Conservation (phyloP, 441 rosid genomes). For the Erodium chrysanthum region DNA sequence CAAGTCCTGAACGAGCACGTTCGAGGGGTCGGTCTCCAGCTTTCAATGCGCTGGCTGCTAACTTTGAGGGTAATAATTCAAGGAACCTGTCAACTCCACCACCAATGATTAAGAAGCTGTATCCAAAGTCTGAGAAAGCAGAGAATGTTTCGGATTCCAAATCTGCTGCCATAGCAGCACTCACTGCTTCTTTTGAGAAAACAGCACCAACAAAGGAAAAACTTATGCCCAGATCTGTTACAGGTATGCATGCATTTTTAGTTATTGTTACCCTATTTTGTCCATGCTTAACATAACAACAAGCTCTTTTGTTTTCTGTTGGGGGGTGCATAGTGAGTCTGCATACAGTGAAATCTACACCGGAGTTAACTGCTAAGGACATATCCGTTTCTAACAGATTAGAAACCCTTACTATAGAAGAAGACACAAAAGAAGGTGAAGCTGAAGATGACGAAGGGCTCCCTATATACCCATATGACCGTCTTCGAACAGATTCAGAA, state of each 20-base stretch:
- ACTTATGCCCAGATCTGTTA: constrained; percentile 55
- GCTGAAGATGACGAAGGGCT: constrained; percentile 83
- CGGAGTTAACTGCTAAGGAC: constrained; percentile 45
- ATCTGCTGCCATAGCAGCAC: constrained; percentile 68
- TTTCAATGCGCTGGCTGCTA: constrained; percentile 91
- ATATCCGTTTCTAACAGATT: constrained; percentile 50
- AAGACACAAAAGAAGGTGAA: constrained; percentile 76
- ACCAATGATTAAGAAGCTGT: constrained; percentile 75
- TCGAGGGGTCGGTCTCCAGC: constrained; percentile 99
- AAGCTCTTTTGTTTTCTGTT: background rate
- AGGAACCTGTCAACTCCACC: constrained; percentile 99
- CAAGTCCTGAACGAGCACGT: constrained; percentile 86
- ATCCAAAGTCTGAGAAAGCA: constrained; percentile 69
- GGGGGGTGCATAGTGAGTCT: constrained; percentile 36
- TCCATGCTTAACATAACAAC: no score
- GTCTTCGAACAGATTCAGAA: constrained; percentile 49
- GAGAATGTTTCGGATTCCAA: constrained; percentile 49
- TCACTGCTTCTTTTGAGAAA: constrained; percentile 55
- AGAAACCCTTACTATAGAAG: constrained; percentile 70
- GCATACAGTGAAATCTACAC: constrained; percentile 32
- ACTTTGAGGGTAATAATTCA: constrained; percentile 63
- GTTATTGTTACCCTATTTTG: no score
- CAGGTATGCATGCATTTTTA: no score
- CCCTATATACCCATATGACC: constrained; percentile 63
- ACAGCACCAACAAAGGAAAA: constrained; percentile 46